Conservation (phyloP, 139 green algal genomes). For the Chlorella sp. region DNA sequence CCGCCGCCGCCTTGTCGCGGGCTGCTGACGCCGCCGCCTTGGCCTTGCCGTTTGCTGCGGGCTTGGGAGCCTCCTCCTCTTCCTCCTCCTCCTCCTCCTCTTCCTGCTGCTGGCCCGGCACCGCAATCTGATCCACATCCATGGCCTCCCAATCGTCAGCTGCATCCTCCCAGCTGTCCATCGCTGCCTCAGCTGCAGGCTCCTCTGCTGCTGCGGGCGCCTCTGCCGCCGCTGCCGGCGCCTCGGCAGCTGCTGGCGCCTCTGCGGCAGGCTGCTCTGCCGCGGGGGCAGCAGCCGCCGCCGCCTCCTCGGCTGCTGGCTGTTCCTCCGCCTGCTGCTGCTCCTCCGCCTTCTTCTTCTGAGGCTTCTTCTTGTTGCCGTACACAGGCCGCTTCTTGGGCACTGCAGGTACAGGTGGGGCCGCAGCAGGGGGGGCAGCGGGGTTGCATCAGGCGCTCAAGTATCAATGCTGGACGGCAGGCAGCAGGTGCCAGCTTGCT, state of each 20-base stretch:
- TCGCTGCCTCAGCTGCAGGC: slow-evolving; percentile 1
- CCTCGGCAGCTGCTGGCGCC: slow-evolving; percentile 24
- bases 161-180: slow-evolving; percentile 56
- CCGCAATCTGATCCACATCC: slow-evolving; percentile 63
- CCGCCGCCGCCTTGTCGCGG: slow-evolving; percentile 30
- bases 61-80: slow-evolving; percentile 34
- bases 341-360: slow-evolving; percentile 55
- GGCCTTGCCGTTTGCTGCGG: slow-evolving; percentile 27
- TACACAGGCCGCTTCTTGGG: slow-evolving; percentile 74
- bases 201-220: slow-evolving; percentile 29
- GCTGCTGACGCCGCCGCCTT: slow-evolving; percentile 34
- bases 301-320: slow-evolving; percentile 25
- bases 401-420: slow-evolving; percentile 6
- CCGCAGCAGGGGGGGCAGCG: no score
- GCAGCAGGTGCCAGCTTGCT: no score
- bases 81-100: slow-evolving; percentile 36
- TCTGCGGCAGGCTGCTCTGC: slow-evolving; percentile 35
- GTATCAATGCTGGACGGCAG: no score
- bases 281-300: slow-evolving; percentile 60
- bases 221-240: slow-evolving; percentile 60
- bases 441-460: no score
- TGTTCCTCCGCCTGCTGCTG: slow-evolving; percentile 30
- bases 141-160: slow-evolving; percentile 76
- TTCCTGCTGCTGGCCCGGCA: slow-evolving; percentile 35
- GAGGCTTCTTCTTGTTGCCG: slow-evolving; percentile 72